Percentiles rank a stretch among this genome's conserved stretches.
phyloP scores from a whole-genome alignment of 2,329 filamentous ascomycete genomes.

The Sporothrix pseudoabietina region DNA sequence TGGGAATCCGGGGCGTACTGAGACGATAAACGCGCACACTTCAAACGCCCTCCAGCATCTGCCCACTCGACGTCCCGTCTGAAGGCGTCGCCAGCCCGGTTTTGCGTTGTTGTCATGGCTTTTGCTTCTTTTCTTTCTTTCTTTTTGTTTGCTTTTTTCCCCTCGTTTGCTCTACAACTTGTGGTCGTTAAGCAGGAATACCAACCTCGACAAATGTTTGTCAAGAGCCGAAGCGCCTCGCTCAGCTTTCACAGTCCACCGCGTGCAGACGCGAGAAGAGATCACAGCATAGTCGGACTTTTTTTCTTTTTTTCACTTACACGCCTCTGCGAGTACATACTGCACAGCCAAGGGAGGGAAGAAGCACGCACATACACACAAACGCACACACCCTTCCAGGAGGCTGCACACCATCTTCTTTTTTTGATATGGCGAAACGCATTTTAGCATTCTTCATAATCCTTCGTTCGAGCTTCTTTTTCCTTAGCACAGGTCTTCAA shows the following conservation, averaged over 20 bases:
- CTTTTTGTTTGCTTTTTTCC: neutral
- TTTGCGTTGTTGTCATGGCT: neutral
- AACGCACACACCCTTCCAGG: constrained; percentile 6
- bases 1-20: constrained; percentile 10
- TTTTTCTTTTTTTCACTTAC: constrained; percentile 16
- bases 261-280: neutral
- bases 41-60: neutral
- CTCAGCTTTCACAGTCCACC: neutral
- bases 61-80: neutral
- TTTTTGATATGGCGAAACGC: neutral
- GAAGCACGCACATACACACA: neutral
- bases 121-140: neutral
- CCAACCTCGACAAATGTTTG: neutral
- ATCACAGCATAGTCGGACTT: neutral
- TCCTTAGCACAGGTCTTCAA: neutral
- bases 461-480: neutral
- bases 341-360: neutral
- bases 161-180: neutral
- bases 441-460: neutral
- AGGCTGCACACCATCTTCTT: constrained; percentile 14
- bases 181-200: neutral
- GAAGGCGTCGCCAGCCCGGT: neutral
- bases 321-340: neutral
- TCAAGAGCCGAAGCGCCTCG: neutral
- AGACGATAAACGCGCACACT: neutral